phyloP scores from a whole-genome alignment of 768 basidiomycete genomes.

The Leccinum obscurum region DNA sequence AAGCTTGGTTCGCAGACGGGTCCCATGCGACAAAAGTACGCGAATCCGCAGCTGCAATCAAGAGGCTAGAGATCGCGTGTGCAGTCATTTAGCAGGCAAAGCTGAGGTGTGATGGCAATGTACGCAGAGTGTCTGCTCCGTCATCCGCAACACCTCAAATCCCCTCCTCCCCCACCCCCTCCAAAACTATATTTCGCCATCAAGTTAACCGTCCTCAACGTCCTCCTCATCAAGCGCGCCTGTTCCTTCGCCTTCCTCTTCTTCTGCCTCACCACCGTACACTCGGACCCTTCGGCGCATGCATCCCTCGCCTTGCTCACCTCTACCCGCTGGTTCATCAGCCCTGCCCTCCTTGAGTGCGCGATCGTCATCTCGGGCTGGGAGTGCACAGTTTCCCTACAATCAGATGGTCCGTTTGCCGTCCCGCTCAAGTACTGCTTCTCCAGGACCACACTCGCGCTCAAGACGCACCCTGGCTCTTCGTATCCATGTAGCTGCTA shows the following conservation, averaged over 20 bases:
- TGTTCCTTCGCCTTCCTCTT: conserved; percentile 72
- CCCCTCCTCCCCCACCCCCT: no score
- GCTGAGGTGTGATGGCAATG: conserved; percentile 14
- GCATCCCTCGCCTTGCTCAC: conserved; percentile 68
- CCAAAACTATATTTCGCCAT: conserved; percentile 56
- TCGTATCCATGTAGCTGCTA: conserved; percentile 45
- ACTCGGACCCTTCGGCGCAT: conserved; percentile 50
- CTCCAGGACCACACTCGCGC: conserved; percentile 49
- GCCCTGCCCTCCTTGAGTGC: conserved; percentile 72
- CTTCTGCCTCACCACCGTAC: conserved; percentile 51
- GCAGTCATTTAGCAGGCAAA: no score
- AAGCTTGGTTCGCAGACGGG: no score
- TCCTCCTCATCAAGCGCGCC: conserved; percentile 78
- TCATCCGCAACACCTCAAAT: conserved; percentile 65
- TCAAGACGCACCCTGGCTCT: conserved; percentile 14
- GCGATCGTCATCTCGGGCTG: conserved; percentile 68
- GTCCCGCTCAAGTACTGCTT: conserved; percentile 49
- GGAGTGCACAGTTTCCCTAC: conserved; percentile 64
- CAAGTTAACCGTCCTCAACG: conserved; percentile 67
- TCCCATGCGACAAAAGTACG: no score
- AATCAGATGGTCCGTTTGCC: conserved; percentile 48
- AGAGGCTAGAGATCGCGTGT: no score
- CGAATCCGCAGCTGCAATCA: no score
- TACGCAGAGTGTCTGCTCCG: conserved; percentile 60
- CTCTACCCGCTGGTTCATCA: conserved; percentile 88